Base-by-base conservation (phyloP, 2,329 filamentous ascomycete species). In the Ophiosphaerella korrae region DNA sequence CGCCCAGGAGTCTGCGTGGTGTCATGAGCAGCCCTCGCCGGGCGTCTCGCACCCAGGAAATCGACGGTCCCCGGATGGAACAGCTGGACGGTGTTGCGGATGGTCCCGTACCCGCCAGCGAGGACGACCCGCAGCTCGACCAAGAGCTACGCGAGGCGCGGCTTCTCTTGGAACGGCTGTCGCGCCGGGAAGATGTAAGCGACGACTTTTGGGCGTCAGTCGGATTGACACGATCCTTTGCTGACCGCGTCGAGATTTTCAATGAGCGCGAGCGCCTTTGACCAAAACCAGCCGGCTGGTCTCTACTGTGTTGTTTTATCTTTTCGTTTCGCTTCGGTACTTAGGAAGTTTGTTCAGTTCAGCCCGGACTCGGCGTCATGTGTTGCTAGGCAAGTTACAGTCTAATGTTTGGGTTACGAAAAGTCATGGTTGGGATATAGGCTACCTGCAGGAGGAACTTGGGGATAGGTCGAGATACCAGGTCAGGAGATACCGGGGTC, bases 121-220 rank as follows among this genome's bases (percentile, higher is more conserved):
- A 66, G 32, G 60, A 66, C 32, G 66, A 68, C 35, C 38, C 57
- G 31, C 50, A 57, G 2, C 56, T 70, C 4, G 71, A 74, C 18
- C 67, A 68, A 48, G 76, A 78, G 62, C 71, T 88, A 23, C 80
- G 83, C 18, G 84, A 86, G 39, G 88, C 92, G 82, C 87, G 89
- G 60, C 80, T 81, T 43, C 88, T 95, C 40, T 80, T 94, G 32
- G 84, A 87, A 60, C 82, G 84, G 37, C 79, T 95, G 47, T 84
- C 87, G 31, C 81, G 83, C 14, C 79, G 89, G 21, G 83, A 90
- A 65, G 88, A 92, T 62, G 88, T 94, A 46, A 88, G 89, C 0
- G 89, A 94, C 54, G 86, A 90, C 57, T 92, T 88, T 85, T 95
- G 90, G 90, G 73, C 72, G 45, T 75, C 72, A 16, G 75, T 78